phyloP scores from a whole-genome alignment of 1,284 basidiomycete species.

The Leccinum pachyderme region DNA sequence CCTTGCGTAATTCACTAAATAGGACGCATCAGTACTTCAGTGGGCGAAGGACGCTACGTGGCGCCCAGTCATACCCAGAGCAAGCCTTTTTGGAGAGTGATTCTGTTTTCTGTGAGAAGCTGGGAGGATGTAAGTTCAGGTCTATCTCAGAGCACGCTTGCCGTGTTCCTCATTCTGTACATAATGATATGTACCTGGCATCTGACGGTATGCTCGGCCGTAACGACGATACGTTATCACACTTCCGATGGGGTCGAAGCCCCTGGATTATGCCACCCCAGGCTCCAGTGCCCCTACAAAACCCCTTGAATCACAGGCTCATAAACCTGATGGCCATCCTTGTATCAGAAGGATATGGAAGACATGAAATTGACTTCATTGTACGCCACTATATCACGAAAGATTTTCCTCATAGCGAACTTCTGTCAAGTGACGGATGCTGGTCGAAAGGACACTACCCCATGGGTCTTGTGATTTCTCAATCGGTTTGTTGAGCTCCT shows the following conservation, averaged over 20 bases:
- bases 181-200: conserved; percentile 1
- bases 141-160: background rate
- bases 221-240: background rate
- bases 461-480: conserved; percentile 9
- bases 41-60: background rate
- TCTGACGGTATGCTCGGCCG: background rate
- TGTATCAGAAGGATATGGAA: no score
- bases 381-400: background rate
- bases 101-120: background rate
- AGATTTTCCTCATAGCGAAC: background rate
- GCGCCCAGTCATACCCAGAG: background rate
- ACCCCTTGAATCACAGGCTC: background rate
- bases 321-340: no score
- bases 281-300: background rate
- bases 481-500: conserved; percentile 21
- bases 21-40: background rate
- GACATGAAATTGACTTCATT: no score
- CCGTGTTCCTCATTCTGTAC: conserved; percentile 13
- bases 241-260: background rate
- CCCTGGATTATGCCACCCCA: background rate
- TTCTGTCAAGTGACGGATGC: background rate
- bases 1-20: background rate
- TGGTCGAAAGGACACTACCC: background rate
- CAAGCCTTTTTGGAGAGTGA: background rate
- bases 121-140: background rate